Percentiles rank a stretch among this genome's conserved stretches.
Conservation (phyloP, 2,329 filamentous ascomycete species). For the Sphaerulina musiva region DNA sequence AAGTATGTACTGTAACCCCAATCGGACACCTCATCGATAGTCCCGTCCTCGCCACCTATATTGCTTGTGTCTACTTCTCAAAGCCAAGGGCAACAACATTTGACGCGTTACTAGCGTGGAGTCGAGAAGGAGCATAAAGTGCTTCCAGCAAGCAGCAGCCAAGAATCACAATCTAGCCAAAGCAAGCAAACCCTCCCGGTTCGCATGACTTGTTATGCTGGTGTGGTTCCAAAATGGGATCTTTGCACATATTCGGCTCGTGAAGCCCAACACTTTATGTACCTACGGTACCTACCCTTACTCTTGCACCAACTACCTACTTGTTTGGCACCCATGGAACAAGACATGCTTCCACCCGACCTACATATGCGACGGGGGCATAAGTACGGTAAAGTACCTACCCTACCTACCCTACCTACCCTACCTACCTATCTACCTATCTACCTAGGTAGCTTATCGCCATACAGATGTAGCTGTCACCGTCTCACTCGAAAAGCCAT, state of each 20-base stretch:
- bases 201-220: conserved; percentile 49
- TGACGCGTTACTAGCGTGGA: too few species aligned
- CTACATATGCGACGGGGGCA: conserved; percentile 17
- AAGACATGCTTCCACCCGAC: conserved; percentile 45
- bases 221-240: conserved; percentile 52
- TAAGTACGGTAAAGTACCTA: too few species aligned
- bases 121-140: conserved; percentile 39
- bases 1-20: too few species aligned
- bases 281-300: conserved; percentile 54
- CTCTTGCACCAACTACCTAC: conserved; percentile 44
- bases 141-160: conserved; percentile 52
- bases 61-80: too few species aligned
- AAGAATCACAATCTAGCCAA: conserved; percentile 50
- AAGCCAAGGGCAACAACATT: too few species aligned
- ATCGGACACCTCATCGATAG: too few species aligned
- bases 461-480: conserved; percentile 46
- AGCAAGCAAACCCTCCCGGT: conserved; percentile 49
- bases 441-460: too few species aligned
- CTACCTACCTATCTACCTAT: too few species aligned
- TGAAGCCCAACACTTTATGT: conserved; percentile 45
- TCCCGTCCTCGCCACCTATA: too few species aligned
- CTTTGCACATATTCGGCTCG: conserved; percentile 48
- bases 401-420: too few species aligned
- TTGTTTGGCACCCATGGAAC: conserved; percentile 48
- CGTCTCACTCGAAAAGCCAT: conserved; percentile 41